Conservation (phyloP, 2,329 filamentous ascomycete species). For the Kalmusia sp. region DNA sequence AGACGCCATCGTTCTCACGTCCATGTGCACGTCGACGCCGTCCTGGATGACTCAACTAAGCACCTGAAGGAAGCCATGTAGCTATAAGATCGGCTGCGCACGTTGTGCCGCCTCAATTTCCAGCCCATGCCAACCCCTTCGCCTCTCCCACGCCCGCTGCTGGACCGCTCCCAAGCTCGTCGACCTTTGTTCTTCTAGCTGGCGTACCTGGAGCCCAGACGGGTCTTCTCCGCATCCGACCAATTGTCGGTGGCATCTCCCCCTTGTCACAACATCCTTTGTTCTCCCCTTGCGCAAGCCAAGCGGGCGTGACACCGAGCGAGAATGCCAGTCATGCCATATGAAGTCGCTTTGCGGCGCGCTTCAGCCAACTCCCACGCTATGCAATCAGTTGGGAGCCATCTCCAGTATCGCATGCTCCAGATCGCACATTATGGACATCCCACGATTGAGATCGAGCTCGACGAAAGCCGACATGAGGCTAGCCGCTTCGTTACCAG, state of each 20-base stretch:
- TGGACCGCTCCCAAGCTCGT: neutral
- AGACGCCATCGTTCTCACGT: constrained; percentile 9
- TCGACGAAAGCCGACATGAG: constrained; percentile 40
- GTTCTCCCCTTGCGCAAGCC: constrained; percentile 4
- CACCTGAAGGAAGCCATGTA: neutral
- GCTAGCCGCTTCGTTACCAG: constrained; percentile 49
- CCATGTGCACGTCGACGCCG: constrained; percentile 6
- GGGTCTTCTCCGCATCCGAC: constrained; percentile 27
- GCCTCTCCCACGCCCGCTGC: neutral
- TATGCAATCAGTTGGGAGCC: constrained; percentile 39
- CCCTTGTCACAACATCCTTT: constrained; percentile 3
- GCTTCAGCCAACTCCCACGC: constrained; percentile 32
- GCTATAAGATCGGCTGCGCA: constrained; percentile 5
- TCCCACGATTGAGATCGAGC: constrained; percentile 52
- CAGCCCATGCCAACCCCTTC: neutral
- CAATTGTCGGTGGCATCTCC: neutral
- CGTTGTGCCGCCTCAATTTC: neutral
- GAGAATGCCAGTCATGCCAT: constrained; percentile 17
- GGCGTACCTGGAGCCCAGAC: neutral
- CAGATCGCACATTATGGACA: constrained; percentile 43
- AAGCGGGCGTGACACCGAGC: constrained; percentile 3
- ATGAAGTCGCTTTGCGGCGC: constrained; percentile 29
- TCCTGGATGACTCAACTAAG: constrained; percentile 7
- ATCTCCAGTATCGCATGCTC: constrained; percentile 43
- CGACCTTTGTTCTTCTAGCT: neutral